Percentiles rank a stretch among this genome's conserved stretches.
Evolutionary conservation across 1,284 basidiomycete genomes (phyloP).

Genomic region (Boletus mariae): DNA sequence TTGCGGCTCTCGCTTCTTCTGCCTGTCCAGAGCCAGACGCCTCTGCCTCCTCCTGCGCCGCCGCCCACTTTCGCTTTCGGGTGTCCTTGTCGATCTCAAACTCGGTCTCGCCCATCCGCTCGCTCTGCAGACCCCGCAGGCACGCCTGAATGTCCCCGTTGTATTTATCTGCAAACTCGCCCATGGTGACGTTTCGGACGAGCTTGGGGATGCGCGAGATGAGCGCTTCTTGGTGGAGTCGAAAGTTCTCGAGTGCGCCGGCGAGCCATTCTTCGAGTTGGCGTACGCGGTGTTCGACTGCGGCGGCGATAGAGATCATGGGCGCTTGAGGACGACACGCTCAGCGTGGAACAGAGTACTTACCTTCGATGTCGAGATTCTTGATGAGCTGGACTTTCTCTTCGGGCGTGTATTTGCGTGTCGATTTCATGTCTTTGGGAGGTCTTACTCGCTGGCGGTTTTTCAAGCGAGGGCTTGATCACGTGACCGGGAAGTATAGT

Average conservation of each 20-base stretch:
- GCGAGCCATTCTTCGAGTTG: constrained; percentile 70
- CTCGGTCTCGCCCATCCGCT: constrained; percentile 46
- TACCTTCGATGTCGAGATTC: constrained; percentile 79
- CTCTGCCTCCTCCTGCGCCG: constrained; percentile 53
- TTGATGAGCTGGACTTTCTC: constrained; percentile 71
- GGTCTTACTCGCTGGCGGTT: background rate
- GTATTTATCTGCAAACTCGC: constrained; percentile 74
- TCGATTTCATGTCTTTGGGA: constrained; percentile 10
- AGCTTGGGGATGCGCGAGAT: constrained; percentile 72
- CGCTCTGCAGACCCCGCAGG: constrained; percentile 60
- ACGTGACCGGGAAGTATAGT: constrained; percentile 10
- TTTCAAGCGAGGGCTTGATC: background rate
- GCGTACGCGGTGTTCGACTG: constrained; percentile 66
- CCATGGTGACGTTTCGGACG: constrained; percentile 66
- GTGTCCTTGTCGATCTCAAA: constrained; percentile 62
- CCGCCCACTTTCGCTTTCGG: constrained; percentile 72
- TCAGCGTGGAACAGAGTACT: background rate
- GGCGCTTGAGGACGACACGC: background rate
- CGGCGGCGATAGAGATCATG: background rate
- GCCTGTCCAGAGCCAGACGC: constrained; percentile 29
- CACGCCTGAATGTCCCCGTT: constrained; percentile 68
- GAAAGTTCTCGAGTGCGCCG: constrained; percentile 68
- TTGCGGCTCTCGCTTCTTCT: constrained; percentile 48
- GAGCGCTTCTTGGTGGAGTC: constrained; percentile 64
- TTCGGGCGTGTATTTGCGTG: constrained; percentile 45